Conservation (phyloP, 177 flowering plant species). For the Vitis hybrid region DNA sequence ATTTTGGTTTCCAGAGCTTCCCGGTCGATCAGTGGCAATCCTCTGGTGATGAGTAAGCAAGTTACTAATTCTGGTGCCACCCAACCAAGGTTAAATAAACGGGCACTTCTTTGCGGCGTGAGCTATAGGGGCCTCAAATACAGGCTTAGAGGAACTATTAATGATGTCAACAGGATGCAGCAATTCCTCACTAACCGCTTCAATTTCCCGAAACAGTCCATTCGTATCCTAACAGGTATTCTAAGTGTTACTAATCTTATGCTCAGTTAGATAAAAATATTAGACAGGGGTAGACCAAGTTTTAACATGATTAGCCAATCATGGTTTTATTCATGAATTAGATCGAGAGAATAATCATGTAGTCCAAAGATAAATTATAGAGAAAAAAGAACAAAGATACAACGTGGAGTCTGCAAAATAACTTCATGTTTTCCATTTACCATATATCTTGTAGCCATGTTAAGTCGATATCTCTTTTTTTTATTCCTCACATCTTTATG, state of each 20-base stretch:
- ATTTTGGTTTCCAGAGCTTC: background rate
- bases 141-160: constrained; percentile 40
- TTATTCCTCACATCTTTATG: too few relatives aligned
- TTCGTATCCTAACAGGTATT: constrained; percentile 60
- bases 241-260: too few relatives aligned
- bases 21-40: background rate
- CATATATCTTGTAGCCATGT: too few relatives aligned
- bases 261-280: too few relatives aligned
- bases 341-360: too few relatives aligned
- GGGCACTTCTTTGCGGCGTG: constrained; percentile 48
- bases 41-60: background rate
- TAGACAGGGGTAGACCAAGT: too few relatives aligned
- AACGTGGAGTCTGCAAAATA: too few relatives aligned
- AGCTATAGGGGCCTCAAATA: constrained; percentile 27
- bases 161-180: constrained; percentile 38
- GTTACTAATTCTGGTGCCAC: background rate
- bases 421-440: too few relatives aligned
- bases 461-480: too few relatives aligned
- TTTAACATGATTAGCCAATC: background rate
- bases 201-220: constrained; percentile 23
- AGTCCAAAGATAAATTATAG: too few relatives aligned
- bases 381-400: too few relatives aligned
- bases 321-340: background rate
- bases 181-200: constrained; percentile 24
- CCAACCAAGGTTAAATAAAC: constrained; percentile 19